Conservation (phyloP, 257 asterid genomes). For the Solanum tarijense region DNA sequence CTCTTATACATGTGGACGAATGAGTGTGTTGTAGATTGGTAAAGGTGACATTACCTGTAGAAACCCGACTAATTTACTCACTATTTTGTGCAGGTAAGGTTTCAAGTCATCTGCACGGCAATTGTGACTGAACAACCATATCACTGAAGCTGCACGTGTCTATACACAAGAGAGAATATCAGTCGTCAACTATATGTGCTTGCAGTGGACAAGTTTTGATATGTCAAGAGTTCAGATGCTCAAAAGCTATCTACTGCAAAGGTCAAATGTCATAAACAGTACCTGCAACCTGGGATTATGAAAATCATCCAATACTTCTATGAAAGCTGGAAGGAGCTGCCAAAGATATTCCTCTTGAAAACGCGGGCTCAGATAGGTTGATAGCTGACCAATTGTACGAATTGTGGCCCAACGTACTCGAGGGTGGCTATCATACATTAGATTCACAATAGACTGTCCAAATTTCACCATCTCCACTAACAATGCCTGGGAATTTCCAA, state of each 20-base stretch:
- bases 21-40: not conserved
- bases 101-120: not conserved
- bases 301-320: not conserved
- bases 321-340: not conserved
- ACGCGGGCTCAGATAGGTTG: not conserved
- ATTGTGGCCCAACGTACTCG: conserved; percentile 8
- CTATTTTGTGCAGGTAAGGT: not conserved
- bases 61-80: not conserved
- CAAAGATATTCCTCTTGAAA: not conserved
- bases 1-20: not conserved
- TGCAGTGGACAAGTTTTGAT: not conserved
- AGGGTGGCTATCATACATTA: not conserved
- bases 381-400: conserved; percentile 1
- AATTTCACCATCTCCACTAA: not conserved
- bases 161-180: not conserved
- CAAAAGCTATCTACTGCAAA: not conserved
- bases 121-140: not conserved
- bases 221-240: not conserved
- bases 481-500: not conserved
- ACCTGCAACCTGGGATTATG: conserved; percentile 3
- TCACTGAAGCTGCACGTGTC: not conserved
- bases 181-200: not conserved
- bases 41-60: not conserved
- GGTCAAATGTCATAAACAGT: not conserved
- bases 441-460: not conserved